Percentiles rank a stretch among this genome's conserved stretches.
Conservation (phyloP, 495 filamentous ascomycete genomes). For the Penicillium coprophilum region DNA sequence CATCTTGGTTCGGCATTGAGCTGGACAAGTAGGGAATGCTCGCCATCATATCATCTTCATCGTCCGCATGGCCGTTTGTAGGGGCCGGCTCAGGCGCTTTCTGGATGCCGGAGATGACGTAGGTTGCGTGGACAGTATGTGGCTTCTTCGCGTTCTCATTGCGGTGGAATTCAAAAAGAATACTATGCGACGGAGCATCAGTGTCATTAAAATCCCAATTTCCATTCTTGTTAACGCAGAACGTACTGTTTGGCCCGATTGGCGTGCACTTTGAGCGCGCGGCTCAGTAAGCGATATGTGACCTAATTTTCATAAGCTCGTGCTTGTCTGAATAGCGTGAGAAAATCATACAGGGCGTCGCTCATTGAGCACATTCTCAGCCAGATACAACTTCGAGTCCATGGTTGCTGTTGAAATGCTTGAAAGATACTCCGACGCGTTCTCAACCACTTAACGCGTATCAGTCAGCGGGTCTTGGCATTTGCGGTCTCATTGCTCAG, state of each 20-base stretch:
- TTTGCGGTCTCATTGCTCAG: neutral
- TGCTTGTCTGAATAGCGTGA: neutral
- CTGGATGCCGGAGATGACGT: slow-evolving; percentile 70
- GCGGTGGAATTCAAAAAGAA: slow-evolving; percentile 86
- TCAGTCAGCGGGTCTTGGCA: slow-evolving; percentile 52
- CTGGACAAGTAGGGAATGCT: slow-evolving; percentile 64
- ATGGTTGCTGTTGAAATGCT: slow-evolving; percentile 19
- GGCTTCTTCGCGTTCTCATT: slow-evolving; percentile 76
- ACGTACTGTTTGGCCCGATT: slow-evolving; percentile 79
- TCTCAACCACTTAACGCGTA: slow-evolving; percentile 51
- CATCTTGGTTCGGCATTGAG: slow-evolving; percentile 56
- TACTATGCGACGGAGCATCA: slow-evolving; percentile 48
- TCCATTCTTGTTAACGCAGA: neutral
- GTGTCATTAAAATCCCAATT: neutral
- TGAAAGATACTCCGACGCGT: slow-evolving; percentile 35
- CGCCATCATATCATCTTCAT: slow-evolving; percentile 73
- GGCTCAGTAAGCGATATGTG: slow-evolving; percentile 79
- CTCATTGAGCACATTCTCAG: slow-evolving; percentile 74
- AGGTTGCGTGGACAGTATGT: slow-evolving; percentile 78
- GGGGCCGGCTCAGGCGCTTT: slow-evolving; percentile 32
- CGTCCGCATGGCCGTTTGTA: slow-evolving; percentile 40
- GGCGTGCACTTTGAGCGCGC: slow-evolving; percentile 75
- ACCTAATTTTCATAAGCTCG: slow-evolving; percentile 51
- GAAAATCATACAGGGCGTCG: slow-evolving; percentile 61
- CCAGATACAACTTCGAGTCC: slow-evolving; percentile 69